Conservation (phyloP, 2,329 filamentous ascomycete species). For the Fusarium sublunatum region DNA sequence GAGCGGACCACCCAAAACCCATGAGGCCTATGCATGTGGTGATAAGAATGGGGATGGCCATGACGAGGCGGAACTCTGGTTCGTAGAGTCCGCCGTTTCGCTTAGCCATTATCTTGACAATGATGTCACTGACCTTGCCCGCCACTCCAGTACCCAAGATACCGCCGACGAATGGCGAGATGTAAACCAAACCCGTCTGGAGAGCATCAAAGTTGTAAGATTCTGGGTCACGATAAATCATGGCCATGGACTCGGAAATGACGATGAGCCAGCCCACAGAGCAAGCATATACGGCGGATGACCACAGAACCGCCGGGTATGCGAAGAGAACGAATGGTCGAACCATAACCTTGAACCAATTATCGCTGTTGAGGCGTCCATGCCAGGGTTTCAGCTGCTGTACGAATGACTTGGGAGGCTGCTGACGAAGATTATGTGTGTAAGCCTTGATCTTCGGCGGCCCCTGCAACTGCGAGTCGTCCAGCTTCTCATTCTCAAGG, state of each 20-base stretch:
- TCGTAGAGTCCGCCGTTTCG: slow-evolving; percentile 95
- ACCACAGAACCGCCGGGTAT: slow-evolving; percentile 93
- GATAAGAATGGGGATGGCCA: slow-evolving; percentile 83
- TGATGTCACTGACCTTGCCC: slow-evolving; percentile 85
- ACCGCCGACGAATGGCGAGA: slow-evolving; percentile 89
- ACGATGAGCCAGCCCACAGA: slow-evolving; percentile 97
- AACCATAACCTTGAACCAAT: slow-evolving; percentile 80
- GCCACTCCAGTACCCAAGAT: slow-evolving; percentile 92
- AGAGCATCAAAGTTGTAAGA: slow-evolving; percentile 85
- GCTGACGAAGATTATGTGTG: slow-evolving; percentile 74
- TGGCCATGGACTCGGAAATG: slow-evolving; percentile 85
- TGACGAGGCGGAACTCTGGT: slow-evolving; percentile 90
- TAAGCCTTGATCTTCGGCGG: slow-evolving; percentile 64
- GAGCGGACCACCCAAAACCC: slow-evolving; percentile 94
- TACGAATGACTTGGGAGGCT: slow-evolving; percentile 75
- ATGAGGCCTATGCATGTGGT: slow-evolving; percentile 87
- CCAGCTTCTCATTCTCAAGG: slow-evolving; percentile 58
- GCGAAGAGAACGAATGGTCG: slow-evolving; percentile 87
- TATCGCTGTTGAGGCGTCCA: slow-evolving; percentile 80
- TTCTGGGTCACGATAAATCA: slow-evolving; percentile 77
- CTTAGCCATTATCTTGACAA: slow-evolving; percentile 83
- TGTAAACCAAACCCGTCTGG: slow-evolving; percentile 85
- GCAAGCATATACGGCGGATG: slow-evolving; percentile 82
- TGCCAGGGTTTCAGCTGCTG: slow-evolving; percentile 82
- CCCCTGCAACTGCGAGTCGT: slow-evolving; percentile 50